Conservation (phyloP, 2,329 filamentous ascomycete genomes). For the Fusarium brachygibbosum region DNA sequence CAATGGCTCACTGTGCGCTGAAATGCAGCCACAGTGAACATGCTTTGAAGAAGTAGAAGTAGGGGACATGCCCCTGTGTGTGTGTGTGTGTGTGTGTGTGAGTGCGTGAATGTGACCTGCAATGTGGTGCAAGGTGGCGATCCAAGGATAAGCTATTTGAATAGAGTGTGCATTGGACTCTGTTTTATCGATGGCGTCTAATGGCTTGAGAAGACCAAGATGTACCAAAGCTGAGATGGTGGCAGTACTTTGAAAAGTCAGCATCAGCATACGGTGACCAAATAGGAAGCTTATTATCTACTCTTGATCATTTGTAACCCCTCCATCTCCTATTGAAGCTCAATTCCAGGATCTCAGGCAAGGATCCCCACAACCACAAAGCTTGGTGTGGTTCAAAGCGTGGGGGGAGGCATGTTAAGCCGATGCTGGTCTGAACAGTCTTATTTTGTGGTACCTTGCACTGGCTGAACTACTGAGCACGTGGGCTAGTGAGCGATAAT, state of each 20-base stretch:
- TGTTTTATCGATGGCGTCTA: background rate
- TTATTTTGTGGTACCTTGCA: slow-evolving; percentile 26
- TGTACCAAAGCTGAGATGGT: slow-evolving; percentile 8
- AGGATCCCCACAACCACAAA: slow-evolving; percentile 25
- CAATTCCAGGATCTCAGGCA: slow-evolving; percentile 15
- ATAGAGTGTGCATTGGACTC: background rate
- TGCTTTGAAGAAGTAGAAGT: slow-evolving; percentile 13
- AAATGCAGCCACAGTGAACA: slow-evolving; percentile 21
- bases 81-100: slow-evolving; percentile 3
- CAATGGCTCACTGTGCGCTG: background rate
- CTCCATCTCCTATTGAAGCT: slow-evolving; percentile 25
- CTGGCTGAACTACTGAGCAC: slow-evolving; percentile 22
- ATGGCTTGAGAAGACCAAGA: background rate
- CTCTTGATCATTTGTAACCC: slow-evolving; percentile 21
- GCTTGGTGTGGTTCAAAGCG: slow-evolving; percentile 32
- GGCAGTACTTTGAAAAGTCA: slow-evolving; percentile 14
- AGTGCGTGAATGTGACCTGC: slow-evolving; percentile 14
- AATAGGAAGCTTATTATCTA: slow-evolving; percentile 32
- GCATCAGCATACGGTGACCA: slow-evolving; percentile 20
- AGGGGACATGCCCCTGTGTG: background rate
- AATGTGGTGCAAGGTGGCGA: slow-evolving; percentile 11
- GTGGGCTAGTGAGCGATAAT: slow-evolving; percentile 21
- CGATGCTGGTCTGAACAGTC: slow-evolving; percentile 4
- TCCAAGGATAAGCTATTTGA: background rate
- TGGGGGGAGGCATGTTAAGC: slow-evolving; percentile 30